Conservation (phyloP, 768 basidiomycete species). For the Boletus rubescentipes region DNA sequence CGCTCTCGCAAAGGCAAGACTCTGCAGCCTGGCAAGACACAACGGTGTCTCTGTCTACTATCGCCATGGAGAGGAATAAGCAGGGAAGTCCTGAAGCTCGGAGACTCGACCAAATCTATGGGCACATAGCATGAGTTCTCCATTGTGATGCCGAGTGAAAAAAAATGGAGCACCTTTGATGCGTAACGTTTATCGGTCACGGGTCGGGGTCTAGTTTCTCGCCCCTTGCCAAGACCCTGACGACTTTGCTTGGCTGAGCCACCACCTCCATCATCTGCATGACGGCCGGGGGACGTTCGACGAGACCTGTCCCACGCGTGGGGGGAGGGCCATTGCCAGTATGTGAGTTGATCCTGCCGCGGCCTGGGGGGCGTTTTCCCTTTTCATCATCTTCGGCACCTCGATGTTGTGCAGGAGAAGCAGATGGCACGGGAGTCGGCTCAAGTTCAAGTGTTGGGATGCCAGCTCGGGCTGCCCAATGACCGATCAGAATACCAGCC, state of each 20-base stretch:
- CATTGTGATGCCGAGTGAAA: neutral
- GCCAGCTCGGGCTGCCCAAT: constrained; percentile 68
- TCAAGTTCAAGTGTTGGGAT: constrained; percentile 55
- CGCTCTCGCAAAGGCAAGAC: constrained; percentile 21
- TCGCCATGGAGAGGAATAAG: constrained; percentile 18
- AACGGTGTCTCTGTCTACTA: constrained; percentile 20
- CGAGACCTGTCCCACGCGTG: constrained; percentile 44
- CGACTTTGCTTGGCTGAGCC: constrained; percentile 69
- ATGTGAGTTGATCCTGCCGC: constrained; percentile 32
- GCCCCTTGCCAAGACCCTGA: constrained; percentile 78
- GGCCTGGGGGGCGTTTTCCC: constrained; percentile 25
- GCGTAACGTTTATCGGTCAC: constrained; percentile 5
- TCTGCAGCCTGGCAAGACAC: constrained; percentile 26
- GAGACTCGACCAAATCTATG: constrained; percentile 15
- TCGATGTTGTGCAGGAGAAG: constrained; percentile 20
- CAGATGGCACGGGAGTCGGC: constrained; percentile 29
- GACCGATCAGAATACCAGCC: constrained; percentile 56
- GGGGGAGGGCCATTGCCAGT: constrained; percentile 13
- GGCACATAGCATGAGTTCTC: neutral
- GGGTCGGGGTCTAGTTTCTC: constrained; percentile 71
- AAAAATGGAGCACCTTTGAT: constrained; percentile 12
- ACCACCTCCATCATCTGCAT: constrained; percentile 82
- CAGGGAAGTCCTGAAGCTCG: constrained; percentile 20
- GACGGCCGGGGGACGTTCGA: constrained; percentile 76
- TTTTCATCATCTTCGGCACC: constrained; percentile 35